Percentiles rank a stretch among this genome's conserved stretches.
phyloP scores from a whole-genome alignment of 2,329 filamentous ascomycete genomes.

The Atkinsonella hypoxylon region DNA sequence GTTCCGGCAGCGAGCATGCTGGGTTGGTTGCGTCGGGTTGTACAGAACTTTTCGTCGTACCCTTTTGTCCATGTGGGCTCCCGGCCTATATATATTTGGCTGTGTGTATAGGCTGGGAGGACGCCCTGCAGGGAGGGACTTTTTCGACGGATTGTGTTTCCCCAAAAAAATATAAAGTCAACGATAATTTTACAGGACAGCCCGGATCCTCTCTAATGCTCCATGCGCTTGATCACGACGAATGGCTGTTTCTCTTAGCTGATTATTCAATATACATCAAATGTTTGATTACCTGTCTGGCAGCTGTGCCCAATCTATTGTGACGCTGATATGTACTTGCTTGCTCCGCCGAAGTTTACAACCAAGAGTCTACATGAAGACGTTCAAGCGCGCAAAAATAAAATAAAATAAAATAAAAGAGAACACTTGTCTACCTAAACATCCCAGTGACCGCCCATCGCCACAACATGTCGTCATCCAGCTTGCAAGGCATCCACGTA shows the following conservation, averaged over 20 bases:
- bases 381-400: no score
- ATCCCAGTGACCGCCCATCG: no score
- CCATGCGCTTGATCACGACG: slow-evolving; percentile 27
- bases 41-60: slow-evolving; percentile 5
- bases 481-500: no score
- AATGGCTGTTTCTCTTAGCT: slow-evolving; percentile 31
- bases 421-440: no score
- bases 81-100: slow-evolving; percentile 5
- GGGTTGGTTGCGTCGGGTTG: slow-evolving; percentile 18
- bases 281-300: neutral
- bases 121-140: neutral
- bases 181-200: slow-evolving; percentile 1
- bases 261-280: slow-evolving; percentile 14
- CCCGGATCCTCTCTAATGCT: slow-evolving; percentile 24
- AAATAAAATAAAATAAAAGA: no score
- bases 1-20: slow-evolving; percentile 15
- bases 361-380: no score
- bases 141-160: slow-evolving; percentile 6
- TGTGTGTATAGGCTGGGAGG: slow-evolving; percentile 6
- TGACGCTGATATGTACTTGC: no score
- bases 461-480: no score
- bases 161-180: neutral
- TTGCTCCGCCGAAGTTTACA: no score
- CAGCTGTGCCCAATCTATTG: no score
- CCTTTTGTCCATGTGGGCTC: slow-evolving; percentile 4